Conservation (phyloP, 2,329 filamentous ascomycete species). For the Fusarium ambrosium region DNA sequence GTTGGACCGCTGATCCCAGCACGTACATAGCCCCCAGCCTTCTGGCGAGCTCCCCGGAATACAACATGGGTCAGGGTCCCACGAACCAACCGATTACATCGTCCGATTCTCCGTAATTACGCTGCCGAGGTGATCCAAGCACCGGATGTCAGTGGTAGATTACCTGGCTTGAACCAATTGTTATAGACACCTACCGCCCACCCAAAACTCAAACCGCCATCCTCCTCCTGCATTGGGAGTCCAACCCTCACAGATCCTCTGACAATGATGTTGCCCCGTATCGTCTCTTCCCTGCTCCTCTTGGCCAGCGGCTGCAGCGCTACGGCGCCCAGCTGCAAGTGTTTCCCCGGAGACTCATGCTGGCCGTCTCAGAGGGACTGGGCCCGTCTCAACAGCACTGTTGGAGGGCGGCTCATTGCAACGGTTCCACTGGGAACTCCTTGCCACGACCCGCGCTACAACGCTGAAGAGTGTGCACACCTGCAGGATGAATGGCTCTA, state of each 20-base stretch:
- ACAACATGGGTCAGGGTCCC: background rate
- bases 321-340: slow-evolving; percentile 14
- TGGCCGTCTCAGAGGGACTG: slow-evolving; percentile 64
- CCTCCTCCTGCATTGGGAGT: background rate
- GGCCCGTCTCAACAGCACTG: slow-evolving; percentile 62
- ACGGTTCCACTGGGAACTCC: slow-evolving; percentile 64
- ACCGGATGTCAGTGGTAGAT: background rate
- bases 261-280: slow-evolving; percentile 2
- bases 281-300: background rate
- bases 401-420: slow-evolving; percentile 63
- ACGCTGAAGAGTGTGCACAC: slow-evolving; percentile 58
- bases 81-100: background rate
- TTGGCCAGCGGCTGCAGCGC: background rate
- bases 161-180: background rate
- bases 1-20: background rate
- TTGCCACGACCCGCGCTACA: slow-evolving; percentile 64
- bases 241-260: background rate
- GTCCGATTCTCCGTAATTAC: background rate
- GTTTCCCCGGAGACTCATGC: slow-evolving; percentile 60
- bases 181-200: background rate
- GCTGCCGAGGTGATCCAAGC: background rate
- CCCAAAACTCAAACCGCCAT: background rate
- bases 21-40: background rate
- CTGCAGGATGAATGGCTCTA: slow-evolving; percentile 59
- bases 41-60: background rate